A percentile compares a stretch with the other conserved stretches of the same genome.
Conservation (phyloP, 108 stramenopile species). For the Cyclotella distinguenda region DNA sequence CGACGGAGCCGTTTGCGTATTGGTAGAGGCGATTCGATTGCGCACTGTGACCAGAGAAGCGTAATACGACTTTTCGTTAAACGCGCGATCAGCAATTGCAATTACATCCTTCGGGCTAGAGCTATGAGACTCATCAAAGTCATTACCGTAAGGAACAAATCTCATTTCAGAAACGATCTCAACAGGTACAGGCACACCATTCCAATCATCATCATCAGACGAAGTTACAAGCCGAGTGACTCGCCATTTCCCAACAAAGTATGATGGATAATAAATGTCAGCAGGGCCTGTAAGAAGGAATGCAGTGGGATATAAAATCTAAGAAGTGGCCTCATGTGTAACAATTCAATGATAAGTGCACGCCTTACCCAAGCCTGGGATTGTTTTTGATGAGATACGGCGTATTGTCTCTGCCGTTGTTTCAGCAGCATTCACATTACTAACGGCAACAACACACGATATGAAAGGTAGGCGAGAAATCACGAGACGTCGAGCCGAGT, state of each 20-base stretch:
- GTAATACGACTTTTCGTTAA: constrained; percentile 64
- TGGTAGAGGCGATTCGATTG: constrained; percentile 5
- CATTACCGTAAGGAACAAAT: constrained; percentile 54
- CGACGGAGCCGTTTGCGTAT: not conserved
- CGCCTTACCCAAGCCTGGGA: constrained; percentile 78
- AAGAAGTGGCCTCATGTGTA: not conserved
- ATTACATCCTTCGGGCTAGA: constrained; percentile 16
- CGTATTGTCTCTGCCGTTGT: constrained; percentile 67
- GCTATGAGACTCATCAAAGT: constrained; percentile 12
- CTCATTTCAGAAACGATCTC: constrained; percentile 54
- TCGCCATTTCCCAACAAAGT: constrained; percentile 66
- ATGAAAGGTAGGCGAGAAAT: constrained; percentile 5
- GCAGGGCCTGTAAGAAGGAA: too few species aligned
- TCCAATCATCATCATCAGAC: constrained; percentile 33
- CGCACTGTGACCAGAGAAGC: constrained; percentile 21
- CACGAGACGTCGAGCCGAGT: constrained; percentile 16
- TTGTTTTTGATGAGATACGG: constrained; percentile 53
- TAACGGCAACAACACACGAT: not conserved
- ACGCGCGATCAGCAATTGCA: constrained; percentile 75
- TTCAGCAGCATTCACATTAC: constrained; percentile 32
- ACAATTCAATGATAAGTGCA: too few species aligned
- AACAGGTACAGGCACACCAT: constrained; percentile 26
- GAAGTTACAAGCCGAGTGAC: constrained; percentile 55
- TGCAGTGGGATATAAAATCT: too few species aligned
- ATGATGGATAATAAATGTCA: constrained; percentile 71